Percentiles rank a stretch among this genome's conserved stretches.
phyloP scores from a whole-genome alignment of 2,329 filamentous ascomycete genomes.

The Rhexocercosporidium sp. region DNA sequence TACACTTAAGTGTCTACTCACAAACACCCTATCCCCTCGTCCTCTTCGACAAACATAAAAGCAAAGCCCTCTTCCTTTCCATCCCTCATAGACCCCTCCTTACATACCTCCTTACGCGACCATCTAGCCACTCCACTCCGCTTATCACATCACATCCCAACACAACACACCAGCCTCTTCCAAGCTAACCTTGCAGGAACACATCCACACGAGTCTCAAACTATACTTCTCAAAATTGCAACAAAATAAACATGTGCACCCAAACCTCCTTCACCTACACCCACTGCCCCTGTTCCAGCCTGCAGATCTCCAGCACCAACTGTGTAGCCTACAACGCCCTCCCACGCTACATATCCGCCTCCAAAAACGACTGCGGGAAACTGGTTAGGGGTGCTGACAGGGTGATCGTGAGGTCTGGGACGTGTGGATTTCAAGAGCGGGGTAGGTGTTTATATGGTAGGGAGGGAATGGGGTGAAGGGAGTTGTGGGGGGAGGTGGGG shows the following conservation, averaged over 20 bases:
- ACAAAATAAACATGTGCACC: not conserved
- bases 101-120: too few relatives aligned
- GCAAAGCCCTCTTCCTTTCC: too few relatives aligned
- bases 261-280: constrained; percentile 2
- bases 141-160: too few relatives aligned
- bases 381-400: not conserved
- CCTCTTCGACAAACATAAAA: too few relatives aligned
- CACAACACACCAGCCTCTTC: too few relatives aligned
- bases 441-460: not conserved
- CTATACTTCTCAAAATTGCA: not conserved
- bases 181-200: too few relatives aligned
- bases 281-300: not conserved
- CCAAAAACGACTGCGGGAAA: not conserved
- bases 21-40: too few relatives aligned
- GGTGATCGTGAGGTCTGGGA: not conserved
- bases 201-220: not conserved
- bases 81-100: too few relatives aligned
- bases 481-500: not conserved
- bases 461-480: not conserved
- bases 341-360: not conserved
- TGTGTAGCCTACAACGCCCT: not conserved
- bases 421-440: not conserved
- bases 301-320: not conserved
- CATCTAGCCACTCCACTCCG: too few relatives aligned
- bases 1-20: too few relatives aligned